Percentiles rank a stretch among this genome's conserved stretches.
Conservation (phyloP, 2,329 filamentous ascomycete genomes). For the Botrytis pseudocinerea region DNA sequence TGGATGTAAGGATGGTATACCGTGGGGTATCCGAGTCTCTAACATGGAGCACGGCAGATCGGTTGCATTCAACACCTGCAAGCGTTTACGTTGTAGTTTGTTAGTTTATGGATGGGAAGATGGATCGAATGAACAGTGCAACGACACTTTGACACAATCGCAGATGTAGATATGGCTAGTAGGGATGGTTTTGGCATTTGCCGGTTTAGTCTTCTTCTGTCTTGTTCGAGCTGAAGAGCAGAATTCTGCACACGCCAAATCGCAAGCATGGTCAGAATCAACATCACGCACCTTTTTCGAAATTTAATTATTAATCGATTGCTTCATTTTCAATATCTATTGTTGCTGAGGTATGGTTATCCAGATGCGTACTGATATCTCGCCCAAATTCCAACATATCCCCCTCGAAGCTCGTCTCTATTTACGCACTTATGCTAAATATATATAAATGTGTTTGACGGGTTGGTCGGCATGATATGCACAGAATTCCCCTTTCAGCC, state of each 20-base stretch:
- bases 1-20: neutral
- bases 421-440: neutral
- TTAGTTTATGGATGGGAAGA: neutral
- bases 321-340: neutral
- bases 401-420: no score
- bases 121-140: neutral
- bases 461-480: neutral
- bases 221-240: neutral
- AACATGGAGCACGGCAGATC: neutral
- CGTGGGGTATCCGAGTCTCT: neutral
- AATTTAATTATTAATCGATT: neutral
- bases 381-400: neutral
- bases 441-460: neutral
- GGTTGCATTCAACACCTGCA: neutral
- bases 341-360: rapidly evolving
- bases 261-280: no score
- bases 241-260: neutral
- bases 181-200: neutral
- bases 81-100: no score
- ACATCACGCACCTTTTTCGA: neutral
- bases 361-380: neutral
- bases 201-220: neutral
- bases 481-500: neutral
- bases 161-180: neutral
- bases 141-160: neutral